These are phyloP conservation scores for Artemisia argyi DNA, from an alignment of 129 eudicot species.

Conservation along the genomic window DNA sequence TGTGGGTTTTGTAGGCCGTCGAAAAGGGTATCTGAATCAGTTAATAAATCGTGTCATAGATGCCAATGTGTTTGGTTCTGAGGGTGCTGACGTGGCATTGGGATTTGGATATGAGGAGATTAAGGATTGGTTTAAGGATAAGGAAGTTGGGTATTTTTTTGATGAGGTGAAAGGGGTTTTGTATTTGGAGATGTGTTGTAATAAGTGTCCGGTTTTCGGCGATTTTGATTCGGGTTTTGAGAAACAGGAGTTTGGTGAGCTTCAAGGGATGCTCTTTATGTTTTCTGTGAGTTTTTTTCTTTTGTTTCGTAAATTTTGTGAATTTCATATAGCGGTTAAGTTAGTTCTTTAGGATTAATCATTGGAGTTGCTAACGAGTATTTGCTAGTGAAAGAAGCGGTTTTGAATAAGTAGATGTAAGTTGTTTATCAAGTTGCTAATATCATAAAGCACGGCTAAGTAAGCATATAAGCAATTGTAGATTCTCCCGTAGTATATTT, in stretches of 20 bases:
- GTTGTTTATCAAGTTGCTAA: no score
- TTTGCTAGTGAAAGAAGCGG: no score
- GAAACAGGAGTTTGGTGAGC: conserved; percentile 40
- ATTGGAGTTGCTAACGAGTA: no score
- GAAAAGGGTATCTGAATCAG: conserved; percentile 51
- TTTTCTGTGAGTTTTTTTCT: conserved; percentile 67
- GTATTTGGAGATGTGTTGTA: conserved; percentile 59
- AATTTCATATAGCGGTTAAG: background rate
- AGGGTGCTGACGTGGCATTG: conserved; percentile 43
- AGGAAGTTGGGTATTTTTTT: conserved; percentile 54
- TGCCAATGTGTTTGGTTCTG: conserved; percentile 73
- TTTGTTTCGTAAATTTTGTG: background rate
- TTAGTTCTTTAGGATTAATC: no score
- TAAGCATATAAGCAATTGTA: no score
- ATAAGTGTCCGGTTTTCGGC: conserved; percentile 42
- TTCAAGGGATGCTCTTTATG: conserved; percentile 88
- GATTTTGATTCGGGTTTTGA: conserved; percentile 53
- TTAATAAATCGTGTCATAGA: conserved; percentile 74
- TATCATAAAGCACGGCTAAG: no score
- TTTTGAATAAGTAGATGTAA: no score
- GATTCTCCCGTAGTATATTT: background rate
- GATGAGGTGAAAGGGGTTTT: conserved; percentile 63
- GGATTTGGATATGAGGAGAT: conserved; percentile 45
- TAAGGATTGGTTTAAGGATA: conserved; percentile 48
- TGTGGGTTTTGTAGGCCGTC: conserved; percentile 74